Evolutionary conservation across 345 rosid species (phyloP), one percentile per base, ranked within the genome.

Genomic region (Boechera divaricarpa): DNA sequence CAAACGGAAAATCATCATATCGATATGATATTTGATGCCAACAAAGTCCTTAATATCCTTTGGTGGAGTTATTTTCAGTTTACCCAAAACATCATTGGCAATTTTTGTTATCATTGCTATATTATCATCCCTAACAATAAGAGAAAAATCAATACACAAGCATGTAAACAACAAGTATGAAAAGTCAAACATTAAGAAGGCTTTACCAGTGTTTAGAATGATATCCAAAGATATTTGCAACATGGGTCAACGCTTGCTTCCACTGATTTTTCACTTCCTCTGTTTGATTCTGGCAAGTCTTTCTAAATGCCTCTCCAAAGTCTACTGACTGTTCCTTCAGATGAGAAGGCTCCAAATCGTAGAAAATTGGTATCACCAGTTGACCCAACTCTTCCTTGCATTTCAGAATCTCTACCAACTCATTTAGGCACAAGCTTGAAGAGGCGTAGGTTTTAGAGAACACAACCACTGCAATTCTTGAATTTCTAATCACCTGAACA

Each of bases 21-120:
- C 54, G 3, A 77, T 3, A 12, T 65, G 81, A 18, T 58, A 8
- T 3, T 77, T 52, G 0, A 77, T 47, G 31, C 77, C 77, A 0
- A 64, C 67, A 47, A 71, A 47, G 28, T 26, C 5, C 3, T 70
- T 32, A 10, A 44, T 33, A 54, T 60, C 67, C 2, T 16, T 69
- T 1, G 63, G 24, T 16, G 47, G 26, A 48, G 35, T 69, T 67
- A 8, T 2, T 16, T 1, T 3, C 28, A 76, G 15, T 18, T 36
- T 60, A 4, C 6, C 21, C 55, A 68, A 28, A 51, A 69, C 5
- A 76, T 60, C 63, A 52, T 28, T 61, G 44, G 28, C 69, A 1
- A 76, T 16, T 16, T 16, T 16, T 16, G 0, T 16, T 16, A 16
- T 16, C 16, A 16, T 16, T 16, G 16, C 16, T 16, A 0, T 0